Conservation (phyloP, 257 asterid species). For the Galeopsis tetrahit region DNA sequence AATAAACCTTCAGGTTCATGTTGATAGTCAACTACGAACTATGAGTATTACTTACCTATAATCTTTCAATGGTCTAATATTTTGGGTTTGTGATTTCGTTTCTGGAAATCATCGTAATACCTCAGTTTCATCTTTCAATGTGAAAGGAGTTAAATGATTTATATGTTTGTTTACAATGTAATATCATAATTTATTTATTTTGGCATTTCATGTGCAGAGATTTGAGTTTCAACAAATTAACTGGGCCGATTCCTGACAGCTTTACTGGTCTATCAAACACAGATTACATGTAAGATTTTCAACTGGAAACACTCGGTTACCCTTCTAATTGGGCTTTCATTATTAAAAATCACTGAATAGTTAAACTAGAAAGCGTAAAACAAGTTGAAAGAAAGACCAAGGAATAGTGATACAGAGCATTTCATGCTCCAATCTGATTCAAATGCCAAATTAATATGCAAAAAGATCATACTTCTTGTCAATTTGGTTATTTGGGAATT, state of each 20-base stretch:
- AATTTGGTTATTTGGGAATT: neutral
- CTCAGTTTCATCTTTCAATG: neutral
- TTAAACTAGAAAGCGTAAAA: neutral
- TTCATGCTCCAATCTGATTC: slow-evolving; percentile 3
- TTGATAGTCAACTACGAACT: slow-evolving; percentile 3
- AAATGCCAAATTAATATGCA: neutral
- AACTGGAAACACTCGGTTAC: neutral
- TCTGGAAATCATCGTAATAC: neutral
- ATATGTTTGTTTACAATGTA: neutral
- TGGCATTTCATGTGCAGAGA: slow-evolving; percentile 53
- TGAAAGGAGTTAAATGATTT: neutral
- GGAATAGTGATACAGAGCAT: neutral
- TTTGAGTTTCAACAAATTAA: slow-evolving; percentile 73
- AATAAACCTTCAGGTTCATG: neutral
- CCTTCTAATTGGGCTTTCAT: neutral
- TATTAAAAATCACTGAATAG: neutral
- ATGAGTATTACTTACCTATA: neutral
- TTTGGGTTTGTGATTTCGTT: neutral
- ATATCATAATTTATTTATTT: neutral
- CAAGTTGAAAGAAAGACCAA: neutral
- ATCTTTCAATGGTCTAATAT: neutral
- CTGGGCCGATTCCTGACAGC: slow-evolving; percentile 59
- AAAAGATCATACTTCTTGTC: neutral
- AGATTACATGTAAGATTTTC: slow-evolving; percentile 52
- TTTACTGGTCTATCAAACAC: slow-evolving; percentile 28